Base-by-base conservation (phyloP, 306 rosid species). In the Senna tora region DNA sequence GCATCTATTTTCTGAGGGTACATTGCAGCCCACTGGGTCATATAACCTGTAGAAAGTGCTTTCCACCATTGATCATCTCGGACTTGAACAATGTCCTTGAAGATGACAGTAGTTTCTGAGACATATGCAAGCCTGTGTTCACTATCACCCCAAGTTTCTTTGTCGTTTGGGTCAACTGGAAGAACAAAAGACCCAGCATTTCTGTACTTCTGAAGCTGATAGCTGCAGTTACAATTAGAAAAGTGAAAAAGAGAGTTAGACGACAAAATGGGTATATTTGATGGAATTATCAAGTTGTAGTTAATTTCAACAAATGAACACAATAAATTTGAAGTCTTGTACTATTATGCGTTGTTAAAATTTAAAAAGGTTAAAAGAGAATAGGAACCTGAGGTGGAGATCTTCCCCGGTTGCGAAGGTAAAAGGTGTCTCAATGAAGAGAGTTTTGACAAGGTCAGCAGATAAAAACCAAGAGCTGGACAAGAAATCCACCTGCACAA, bases 51-150 rank as follows among this genome's bases (percentile, higher is more conserved):
- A 3, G 99, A 88, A 22, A 94, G 85, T 32, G 99, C 97, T 76
- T 85, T 87, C 97, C 99, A 94, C 99, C 99, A 94, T 61, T 94
- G 99, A 62, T 94, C 96, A 65, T 94, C 99, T 21, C 99, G 81
- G 12, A 91, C 99, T 76, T 86, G 91, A 83, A 94, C 96, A 58
- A 89, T 71, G 81, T 91, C 97, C 66, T 94, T 94, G 85, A 94
- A 94, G 32, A 94, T 94, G 58, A 94, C 99, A 33, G 99, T 94
- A 59, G 99, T 94, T 84, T 91, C 99, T 0, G 99, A 91, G 28
- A 94, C 97, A 58, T 94, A 94, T 16, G 99, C 97, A 5, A 94
- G 89, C 65, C 99, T 84, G 76, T 94, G 99, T 75, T 94, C 99
- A 76, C 97, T 91, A 15, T 94, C 97, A 52, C 99, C 99, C 99